Percentiles rank a stretch among this genome's conserved stretches.
phyloP scores from a whole-genome alignment of 306 rosid species.

The Pueraria montana region DNA sequence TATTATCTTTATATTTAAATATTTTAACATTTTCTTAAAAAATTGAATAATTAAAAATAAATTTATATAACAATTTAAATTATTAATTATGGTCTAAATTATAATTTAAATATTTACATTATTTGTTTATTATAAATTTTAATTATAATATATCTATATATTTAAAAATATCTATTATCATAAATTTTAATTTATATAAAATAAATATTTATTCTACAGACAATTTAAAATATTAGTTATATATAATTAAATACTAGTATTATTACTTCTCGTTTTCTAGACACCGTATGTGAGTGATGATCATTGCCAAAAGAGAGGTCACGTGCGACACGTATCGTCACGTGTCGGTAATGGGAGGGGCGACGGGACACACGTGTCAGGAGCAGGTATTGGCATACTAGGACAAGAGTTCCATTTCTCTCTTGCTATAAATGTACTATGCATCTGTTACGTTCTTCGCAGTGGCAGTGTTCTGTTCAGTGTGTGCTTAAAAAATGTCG shows the following conservation, averaged over 20 bases:
- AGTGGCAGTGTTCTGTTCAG: not conserved
- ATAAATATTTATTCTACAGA: no score
- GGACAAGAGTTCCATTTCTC: not conserved
- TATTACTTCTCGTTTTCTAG: not conserved
- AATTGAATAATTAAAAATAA: no score
- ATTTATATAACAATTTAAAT: no score
- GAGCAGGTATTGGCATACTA: not conserved
- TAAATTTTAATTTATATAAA: no score
- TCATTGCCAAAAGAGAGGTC: not conserved
- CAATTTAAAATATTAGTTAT: no score
- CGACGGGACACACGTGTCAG: constrained; percentile 14
- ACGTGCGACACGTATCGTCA: constrained; percentile 32
- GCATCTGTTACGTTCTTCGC: not conserved
- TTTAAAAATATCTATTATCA: no score
- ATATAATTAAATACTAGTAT: not conserved
- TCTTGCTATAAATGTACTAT: not conserved
- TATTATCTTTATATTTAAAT: no score
- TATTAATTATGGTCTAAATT: no score
- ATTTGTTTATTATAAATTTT: no score
- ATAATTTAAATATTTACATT: no score
- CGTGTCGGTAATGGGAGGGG: constrained; percentile 2
- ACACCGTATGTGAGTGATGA: not conserved
- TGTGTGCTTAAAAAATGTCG: constrained; percentile 54
- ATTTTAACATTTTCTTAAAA: no score
- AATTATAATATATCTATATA: no score